These are phyloP conservation scores for Fusarium zealandicum DNA, from an alignment of 2,329 filamentous ascomycete species.

Conservation along the genomic window DNA sequence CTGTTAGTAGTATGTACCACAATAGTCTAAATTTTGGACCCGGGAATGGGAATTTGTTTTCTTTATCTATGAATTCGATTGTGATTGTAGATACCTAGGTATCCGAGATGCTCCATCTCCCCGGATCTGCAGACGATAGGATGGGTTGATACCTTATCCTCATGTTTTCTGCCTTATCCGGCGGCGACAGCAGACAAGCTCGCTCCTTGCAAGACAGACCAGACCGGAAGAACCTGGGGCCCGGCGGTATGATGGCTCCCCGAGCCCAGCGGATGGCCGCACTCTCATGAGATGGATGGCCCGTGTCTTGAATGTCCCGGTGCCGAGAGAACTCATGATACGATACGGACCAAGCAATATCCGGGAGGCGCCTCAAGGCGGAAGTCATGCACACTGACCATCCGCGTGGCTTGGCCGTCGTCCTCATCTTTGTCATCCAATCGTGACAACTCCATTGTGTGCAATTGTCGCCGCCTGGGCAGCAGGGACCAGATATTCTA, in stretches of 20 bases:
- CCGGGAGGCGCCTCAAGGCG: conserved; percentile 11
- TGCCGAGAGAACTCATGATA: conserved; percentile 28
- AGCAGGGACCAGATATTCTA: conserved; percentile 6
- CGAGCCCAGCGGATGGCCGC: conserved; percentile 6
- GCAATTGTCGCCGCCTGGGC: conserved; percentile 4
- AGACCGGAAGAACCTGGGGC: conserved; percentile 21
- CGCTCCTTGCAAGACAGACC: neutral
- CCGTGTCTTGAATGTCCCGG: conserved; percentile 6
- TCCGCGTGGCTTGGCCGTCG: conserved; percentile 7
- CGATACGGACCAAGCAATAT: conserved; percentile 28
- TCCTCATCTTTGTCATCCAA: conserved; percentile 2
- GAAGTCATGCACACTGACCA: neutral
- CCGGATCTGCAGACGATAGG: conserved; percentile 3
- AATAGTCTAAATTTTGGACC: neutral
- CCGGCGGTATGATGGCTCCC: conserved; percentile 26
- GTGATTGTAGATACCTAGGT: no score
- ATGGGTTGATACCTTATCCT: conserved; percentile 25
- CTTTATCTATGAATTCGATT: no score
- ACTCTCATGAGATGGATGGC: conserved; percentile 20
- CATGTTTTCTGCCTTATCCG: conserved; percentile 14
- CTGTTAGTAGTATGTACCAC: neutral
- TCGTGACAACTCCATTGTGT: conserved; percentile 8
- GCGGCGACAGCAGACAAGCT: no score
- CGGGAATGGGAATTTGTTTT: no score
- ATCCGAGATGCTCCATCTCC: neutral